Evolutionary conservation across 331 rosid genomes (phyloP).

Genomic region (Telfairia occidentalis): DNA sequence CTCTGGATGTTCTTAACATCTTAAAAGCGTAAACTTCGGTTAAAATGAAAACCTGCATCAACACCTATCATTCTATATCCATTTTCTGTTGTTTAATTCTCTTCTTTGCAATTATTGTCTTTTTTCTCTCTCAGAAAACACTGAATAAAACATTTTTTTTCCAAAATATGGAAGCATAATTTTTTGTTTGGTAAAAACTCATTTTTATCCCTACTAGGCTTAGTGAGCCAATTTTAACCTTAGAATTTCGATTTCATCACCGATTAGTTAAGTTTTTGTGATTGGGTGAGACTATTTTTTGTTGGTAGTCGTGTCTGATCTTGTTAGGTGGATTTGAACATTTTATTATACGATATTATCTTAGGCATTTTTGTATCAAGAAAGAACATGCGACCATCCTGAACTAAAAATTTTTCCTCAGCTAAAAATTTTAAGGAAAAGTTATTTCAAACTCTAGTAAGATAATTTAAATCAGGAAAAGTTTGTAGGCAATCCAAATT

Average conservation of each 20-base stretch:
- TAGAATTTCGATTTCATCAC: too few species aligned
- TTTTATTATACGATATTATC: not conserved
- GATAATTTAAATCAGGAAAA: not conserved
- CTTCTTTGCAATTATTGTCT: not conserved
- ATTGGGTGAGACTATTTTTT: too few species aligned
- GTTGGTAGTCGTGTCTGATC: not conserved
- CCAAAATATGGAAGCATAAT: not conserved
- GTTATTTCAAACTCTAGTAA: not conserved
- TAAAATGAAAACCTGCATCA: not conserved
- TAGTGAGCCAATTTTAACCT: too few species aligned
- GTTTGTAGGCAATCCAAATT: not conserved
- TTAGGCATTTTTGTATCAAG: not conserved
- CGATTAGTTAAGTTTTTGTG: too few species aligned
- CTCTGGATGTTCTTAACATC: not conserved
- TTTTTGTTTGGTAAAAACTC: too few species aligned
- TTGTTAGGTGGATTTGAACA: not conserved
- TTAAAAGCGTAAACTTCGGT: too few species aligned
- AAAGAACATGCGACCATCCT: not conserved
- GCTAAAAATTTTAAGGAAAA: not conserved
- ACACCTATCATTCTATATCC: not conserved
- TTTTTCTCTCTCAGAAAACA: too few species aligned
- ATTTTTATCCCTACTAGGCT: too few species aligned
- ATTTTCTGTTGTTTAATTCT: not conserved
- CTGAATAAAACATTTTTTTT: too few species aligned
- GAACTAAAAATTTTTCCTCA: too few species aligned